Base-by-base conservation (phyloP, 2,329 filamentous ascomycete species). In the Zymoseptoria tritici region DNA sequence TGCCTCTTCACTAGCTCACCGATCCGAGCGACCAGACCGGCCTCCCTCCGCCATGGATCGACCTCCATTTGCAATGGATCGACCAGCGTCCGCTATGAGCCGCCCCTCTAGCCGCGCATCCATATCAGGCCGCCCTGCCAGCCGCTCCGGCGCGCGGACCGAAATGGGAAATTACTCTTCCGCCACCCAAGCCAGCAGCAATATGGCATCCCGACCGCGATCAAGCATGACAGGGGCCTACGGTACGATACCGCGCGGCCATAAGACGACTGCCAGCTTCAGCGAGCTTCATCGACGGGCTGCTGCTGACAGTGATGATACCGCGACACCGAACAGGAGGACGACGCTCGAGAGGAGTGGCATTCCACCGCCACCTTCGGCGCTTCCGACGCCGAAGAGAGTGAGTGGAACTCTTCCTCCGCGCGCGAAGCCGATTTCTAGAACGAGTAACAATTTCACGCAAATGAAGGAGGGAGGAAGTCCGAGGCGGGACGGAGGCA, bases 61-160 rank as follows among this genome's bases (percentile, higher is more conserved):
- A 11, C 64, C 66, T 8, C 62, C 67, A 46, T 64, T 63, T 21
- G 63, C 59, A 36, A 77, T 81, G 64, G 87, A 68, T 20, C 65
- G 65, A 16, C 64, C 66, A 13, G 62, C 67, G 36, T 64, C 64
- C 21, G 63, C 59, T 31, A 77, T 81, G 64, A 87, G 85, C 66
- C 85, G 89, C 36, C 89, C 90, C 16, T 88, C 85, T 76, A 92
- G 89, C 69, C 85, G 89, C 64, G 84, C 87, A 54, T 62, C 66
- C 16, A 11, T 49, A n/a, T 57, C 62, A 26, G 61, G 50, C 7
- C 61, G 65, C 36, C 66, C 67, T 16, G 60, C 60, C 21, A 69
- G 69, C 76, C 77, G 57, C 76, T 73, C 58, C 76, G 78, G 59
- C 76, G 79, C 55, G 77, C 77, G 62, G 75, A 76, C 22, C 74